phyloP scores from a whole-genome alignment of 2,329 filamentous ascomycete genomes.

The Dactylellina haptotyla region DNA sequence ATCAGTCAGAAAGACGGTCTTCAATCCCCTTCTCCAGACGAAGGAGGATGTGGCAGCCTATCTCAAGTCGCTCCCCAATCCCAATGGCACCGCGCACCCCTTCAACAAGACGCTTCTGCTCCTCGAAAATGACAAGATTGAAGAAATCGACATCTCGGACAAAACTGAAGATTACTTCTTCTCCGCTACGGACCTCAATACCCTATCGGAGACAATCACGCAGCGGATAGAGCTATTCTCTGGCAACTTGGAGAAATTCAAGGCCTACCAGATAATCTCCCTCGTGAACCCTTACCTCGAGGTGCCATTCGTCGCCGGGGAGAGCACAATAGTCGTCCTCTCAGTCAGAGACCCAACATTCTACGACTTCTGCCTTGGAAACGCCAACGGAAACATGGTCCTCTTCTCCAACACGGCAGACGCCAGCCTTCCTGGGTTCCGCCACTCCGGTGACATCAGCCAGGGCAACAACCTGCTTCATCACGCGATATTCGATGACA shows the following conservation, averaged over 20 bases:
- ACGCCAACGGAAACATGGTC: constrained; percentile 52
- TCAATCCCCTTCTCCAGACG: constrained; percentile 57
- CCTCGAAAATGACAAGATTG: constrained; percentile 47
- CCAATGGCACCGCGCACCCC: constrained; percentile 57
- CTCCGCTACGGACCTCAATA: constrained; percentile 58
- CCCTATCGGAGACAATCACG: constrained; percentile 56
- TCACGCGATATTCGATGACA: constrained; percentile 52
- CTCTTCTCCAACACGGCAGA: constrained; percentile 54
- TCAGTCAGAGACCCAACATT: constrained; percentile 57
- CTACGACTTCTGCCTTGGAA: constrained; percentile 58
- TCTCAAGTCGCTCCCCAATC: constrained; percentile 51
- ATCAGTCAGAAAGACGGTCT: constrained; percentile 56
- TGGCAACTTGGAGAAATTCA: constrained; percentile 49
- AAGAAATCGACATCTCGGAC: constrained; percentile 57
- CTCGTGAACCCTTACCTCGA: constrained; percentile 55
- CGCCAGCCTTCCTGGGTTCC: constrained; percentile 54
- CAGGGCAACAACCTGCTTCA: constrained; percentile 55
- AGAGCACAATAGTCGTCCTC: constrained; percentile 56
- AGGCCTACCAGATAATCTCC: constrained; percentile 55
- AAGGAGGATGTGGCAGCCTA: constrained; percentile 55
- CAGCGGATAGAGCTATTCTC: constrained; percentile 55
- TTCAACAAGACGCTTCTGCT: constrained; percentile 56
- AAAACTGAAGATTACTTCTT: constrained; percentile 58
- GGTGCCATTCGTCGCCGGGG: constrained; percentile 53
- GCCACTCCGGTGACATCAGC: constrained; percentile 57